Evolutionary conservation across 768 basidiomycete genomes (phyloP), one percentile per base, ranked within the genome.

Genomic region (Artomyces pyxidatus): DNA sequence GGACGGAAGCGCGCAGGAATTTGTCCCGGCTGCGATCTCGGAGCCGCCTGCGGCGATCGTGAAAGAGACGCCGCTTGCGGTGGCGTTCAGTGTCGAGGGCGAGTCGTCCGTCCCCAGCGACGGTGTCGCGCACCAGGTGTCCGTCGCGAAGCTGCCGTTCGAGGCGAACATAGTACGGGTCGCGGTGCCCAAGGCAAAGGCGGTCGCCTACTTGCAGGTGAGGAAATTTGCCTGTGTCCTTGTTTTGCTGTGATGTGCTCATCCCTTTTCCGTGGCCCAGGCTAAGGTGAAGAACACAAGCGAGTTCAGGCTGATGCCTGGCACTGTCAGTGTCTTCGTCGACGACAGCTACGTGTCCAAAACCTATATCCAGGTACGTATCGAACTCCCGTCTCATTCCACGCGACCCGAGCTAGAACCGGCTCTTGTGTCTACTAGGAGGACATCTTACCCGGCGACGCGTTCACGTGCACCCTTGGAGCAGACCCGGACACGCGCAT

Each of bases 321-420:
- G 81, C 0, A 64, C 69, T 0, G 73, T 79, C 30, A 72, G 63
- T 48, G 73, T 82, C 21, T 77, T 80, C 56, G 58, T 81, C 49
- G 74, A 82, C 55, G 77, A 78, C 49, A 69, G 69, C 43, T 79
- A 72, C 57, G 77, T 81, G 3, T 74, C 79, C 17, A 74, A 70
- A 59, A 76, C 77, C 0, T 62, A 59, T 2, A 74, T 80, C 46
- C 55, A 55, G 12, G 74, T n/a, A n/a, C n/a, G n/a, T n/a, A n/a
- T n/a, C n/a, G n/a, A n/a, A n/a, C n/a, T n/a, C n/a, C n/a, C n/a
- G n/a, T n/a, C n/a, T n/a, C n/a, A n/a, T n/a, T n/a, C n/a, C n/a
- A n/a, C n/a, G n/a, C n/a, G n/a, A n/a, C n/a, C n/a, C n/a, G n/a
- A n/a, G n/a, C n/a, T n/a, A n/a, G n/a, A n/a, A n/a, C n/a, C n/a